phyloP scores from a whole-genome alignment of 331 rosid species.

The Malus hybrid region DNA sequence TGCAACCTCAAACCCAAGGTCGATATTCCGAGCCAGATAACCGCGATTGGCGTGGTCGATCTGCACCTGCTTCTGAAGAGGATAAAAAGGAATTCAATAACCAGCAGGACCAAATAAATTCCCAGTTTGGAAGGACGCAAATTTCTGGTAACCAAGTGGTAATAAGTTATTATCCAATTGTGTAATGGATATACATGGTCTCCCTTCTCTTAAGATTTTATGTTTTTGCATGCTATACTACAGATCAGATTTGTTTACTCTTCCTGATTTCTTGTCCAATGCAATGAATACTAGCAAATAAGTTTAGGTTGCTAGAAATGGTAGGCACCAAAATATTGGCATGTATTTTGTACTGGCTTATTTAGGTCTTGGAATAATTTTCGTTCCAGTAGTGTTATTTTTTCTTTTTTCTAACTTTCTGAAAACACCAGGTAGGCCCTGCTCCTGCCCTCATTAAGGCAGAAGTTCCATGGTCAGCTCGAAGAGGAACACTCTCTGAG shows the following conservation, averaged over 20 bases:
- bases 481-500: conserved; percentile 73
- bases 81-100: conserved; percentile 49
- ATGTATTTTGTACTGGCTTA: neutral
- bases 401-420: conserved; percentile 5
- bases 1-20: conserved; percentile 33
- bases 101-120: conserved; percentile 17
- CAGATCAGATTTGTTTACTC: neutral
- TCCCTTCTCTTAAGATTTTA: neutral
- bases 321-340: neutral
- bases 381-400: neutral
- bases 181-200: conserved; percentile 3
- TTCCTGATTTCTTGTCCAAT: neutral
- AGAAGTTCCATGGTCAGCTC: conserved; percentile 90
- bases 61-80: conserved; percentile 61
- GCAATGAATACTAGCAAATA: neutral
- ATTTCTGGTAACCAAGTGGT: conserved; percentile 66
- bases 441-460: conserved; percentile 70
- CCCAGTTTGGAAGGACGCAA: conserved; percentile 47
- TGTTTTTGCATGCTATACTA: neutral
- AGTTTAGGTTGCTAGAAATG: neutral
- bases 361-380: neutral
- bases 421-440: conserved; percentile 58
- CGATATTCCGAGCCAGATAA: conserved; percentile 87
- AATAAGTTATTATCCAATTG: conserved; percentile 16
- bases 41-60: conserved; percentile 89